Base-by-base conservation (phyloP, 495 filamentous ascomycete species). In the Bombardia bombarda region DNA sequence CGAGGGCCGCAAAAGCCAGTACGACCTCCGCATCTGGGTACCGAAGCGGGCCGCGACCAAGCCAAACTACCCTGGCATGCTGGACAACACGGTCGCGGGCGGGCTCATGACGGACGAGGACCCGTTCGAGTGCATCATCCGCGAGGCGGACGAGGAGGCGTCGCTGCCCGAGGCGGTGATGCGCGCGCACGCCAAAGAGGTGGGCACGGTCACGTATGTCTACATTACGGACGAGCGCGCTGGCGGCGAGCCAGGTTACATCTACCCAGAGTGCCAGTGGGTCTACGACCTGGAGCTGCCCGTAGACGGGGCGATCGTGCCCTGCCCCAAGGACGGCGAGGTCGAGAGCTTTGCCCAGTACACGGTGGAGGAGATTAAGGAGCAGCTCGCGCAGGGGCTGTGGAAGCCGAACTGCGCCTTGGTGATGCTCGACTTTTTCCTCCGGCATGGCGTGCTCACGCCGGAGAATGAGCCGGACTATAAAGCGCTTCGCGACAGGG, bases 361-460 rank as follows among this genome's bases (percentile, higher is more conserved):
- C 70, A 82, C 73, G 2, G 72, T 96, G 28, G 75, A 84, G 3
- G 77, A 93, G 57, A 80, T 90, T 3, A 69, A 82, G 68, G 69
- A 75, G 43, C 79, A 82, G 14, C 54, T 99, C 47, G 75, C 73
- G 1, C 67, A 69, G 35, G 85, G 84, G 1, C 72, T 82, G 46
- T 96, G 94, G 67, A 99, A 99, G 66, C 87, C 93, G 0, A 99
- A 99, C 57, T 96, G 90, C 58, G 83, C 84, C 2, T 52, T 90
- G 42, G 73, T 93, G 18, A 61, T 93, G 52, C 60, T 94, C 33
- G 87, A 95, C 62, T 98, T 97, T 72, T 89, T 98, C 62, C 67
- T 95, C 45, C 70, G 92, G 21, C 88, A 88, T 62, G 85, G 86
- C 1, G 75, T 95, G 40, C 55, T 93, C 51, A 94, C 83, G 1